Evolutionary conservation across 257 asterid species (phyloP).

Genomic region (Eustoma russellianum): DNA sequence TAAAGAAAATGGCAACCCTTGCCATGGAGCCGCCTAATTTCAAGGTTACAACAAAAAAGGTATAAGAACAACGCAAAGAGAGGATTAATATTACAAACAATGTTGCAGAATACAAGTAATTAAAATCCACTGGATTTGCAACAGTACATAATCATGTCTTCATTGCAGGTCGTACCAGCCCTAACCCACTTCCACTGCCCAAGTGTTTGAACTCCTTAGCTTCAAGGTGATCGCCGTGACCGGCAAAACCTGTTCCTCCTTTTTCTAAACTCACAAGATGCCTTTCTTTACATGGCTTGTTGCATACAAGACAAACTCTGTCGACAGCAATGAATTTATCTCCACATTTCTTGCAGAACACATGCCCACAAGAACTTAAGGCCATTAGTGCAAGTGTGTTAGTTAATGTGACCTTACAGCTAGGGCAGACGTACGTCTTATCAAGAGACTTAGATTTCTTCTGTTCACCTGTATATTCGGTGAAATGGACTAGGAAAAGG

Average conservation of each 20-base stretch:
- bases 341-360: conserved; percentile 92
- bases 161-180: conserved; percentile 77
- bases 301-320: conserved; percentile 74
- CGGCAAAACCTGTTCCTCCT: conserved; percentile 97
- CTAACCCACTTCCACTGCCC: conserved; percentile 92
- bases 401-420: conserved; percentile 87
- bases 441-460: conserved; percentile 49
- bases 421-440: conserved; percentile 69
- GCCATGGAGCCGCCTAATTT: no score
- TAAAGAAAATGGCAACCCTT: no score
- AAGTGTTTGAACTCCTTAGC: conserved; percentile 86
- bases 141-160: conserved; percentile 42
- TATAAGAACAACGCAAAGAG: background rate
- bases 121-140: background rate
- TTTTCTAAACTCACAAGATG: conserved; percentile 56
- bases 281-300: conserved; percentile 77
- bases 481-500: conserved; percentile 53
- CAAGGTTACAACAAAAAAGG: background rate
- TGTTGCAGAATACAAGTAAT: background rate
- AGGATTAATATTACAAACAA: background rate
- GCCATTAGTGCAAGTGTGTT: conserved; percentile 66
- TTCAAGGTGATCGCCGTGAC: conserved; percentile 91
- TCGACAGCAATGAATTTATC: conserved; percentile 68
- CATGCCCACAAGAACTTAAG: conserved; percentile 81
- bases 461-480: conserved; percentile 51